Base-by-base conservation (phyloP, 257 asterid species). In the Solanum lignicaule region DNA sequence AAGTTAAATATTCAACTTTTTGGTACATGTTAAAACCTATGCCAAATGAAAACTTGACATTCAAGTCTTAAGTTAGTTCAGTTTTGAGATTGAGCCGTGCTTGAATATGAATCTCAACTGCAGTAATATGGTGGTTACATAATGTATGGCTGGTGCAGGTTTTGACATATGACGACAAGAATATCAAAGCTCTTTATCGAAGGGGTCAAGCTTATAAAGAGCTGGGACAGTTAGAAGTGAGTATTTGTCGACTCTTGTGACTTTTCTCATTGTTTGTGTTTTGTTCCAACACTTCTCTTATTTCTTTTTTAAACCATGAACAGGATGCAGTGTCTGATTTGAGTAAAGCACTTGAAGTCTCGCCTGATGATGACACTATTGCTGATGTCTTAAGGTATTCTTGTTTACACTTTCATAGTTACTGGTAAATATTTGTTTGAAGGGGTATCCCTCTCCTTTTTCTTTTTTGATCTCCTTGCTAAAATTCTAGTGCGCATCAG, bases 281-380 rank as follows among this genome's bases (percentile, higher is more conserved):
- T 73, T 88, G 66, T 79, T 43, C 10, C 85, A 27, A 14, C 18
- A n/a, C 65, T 79, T 79, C 65, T 33, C 31, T 89, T 85, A 16
- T 68, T 87, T 33, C 76, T 12, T n/a, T 62, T 84, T 52, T 38
- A 69, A 74, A 82, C 83, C 78, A 29, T 89, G 58, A 82, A 83
- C 94, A 97, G 98, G 94, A 93, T 89, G 99, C 99, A 9, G 97
- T 96, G 83, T 93, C 94, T 52, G 99, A 97, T 93, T 94, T 97
- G 91, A 89, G 92, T 32, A 96, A 91, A 91, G 98, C 99, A 41
- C 96, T 76, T 90, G 96, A 94, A 91, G 94, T 91, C 90, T 97
- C 98, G 72, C 97, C 96, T 25, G 98, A 86, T 60, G 98, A 97
- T 94, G 99, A 97, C 92, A 97, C 98, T 89, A 94, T 97, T 89